These are phyloP conservation scores for Solanum hybrid DNA, from an alignment of 305 asterid genomes.

Conservation along the genomic window DNA sequence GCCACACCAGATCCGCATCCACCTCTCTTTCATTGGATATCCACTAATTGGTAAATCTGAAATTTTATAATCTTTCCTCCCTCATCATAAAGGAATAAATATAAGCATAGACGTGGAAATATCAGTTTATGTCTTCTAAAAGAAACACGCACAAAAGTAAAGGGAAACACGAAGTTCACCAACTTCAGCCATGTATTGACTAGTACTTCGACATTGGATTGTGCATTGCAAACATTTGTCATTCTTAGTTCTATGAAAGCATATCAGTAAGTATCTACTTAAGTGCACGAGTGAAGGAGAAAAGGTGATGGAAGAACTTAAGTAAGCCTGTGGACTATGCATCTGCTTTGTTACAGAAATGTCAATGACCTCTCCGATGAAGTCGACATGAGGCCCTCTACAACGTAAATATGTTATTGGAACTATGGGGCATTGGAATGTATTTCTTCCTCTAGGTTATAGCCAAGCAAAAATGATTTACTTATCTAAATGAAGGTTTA, in stretches of 20 bases:
- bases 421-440: background rate
- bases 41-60: conserved; percentile 55
- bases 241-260: background rate
- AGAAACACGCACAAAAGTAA: background rate
- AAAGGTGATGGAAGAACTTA: background rate
- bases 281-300: background rate
- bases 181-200: background rate
- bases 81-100: background rate
- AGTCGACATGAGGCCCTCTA: background rate
- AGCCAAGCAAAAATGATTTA: background rate
- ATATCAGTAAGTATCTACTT: background rate
- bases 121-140: background rate
- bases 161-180: background rate
- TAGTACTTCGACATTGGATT: background rate
- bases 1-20: conserved; percentile 97
- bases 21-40: conserved; percentile 80
- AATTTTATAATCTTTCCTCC: background rate
- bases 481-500: background rate
- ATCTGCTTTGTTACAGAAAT: background rate
- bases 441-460: background rate
- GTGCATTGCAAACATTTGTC: background rate
- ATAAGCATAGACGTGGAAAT: background rate
- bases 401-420: background rate
- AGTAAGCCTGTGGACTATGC: too few species aligned
- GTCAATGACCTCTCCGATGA: background rate